A percentile compares a stretch with the other conserved stretches of the same genome.
Evolutionary conservation across 768 basidiomycete genomes (phyloP).

Genomic region (Mycena maculata): DNA sequence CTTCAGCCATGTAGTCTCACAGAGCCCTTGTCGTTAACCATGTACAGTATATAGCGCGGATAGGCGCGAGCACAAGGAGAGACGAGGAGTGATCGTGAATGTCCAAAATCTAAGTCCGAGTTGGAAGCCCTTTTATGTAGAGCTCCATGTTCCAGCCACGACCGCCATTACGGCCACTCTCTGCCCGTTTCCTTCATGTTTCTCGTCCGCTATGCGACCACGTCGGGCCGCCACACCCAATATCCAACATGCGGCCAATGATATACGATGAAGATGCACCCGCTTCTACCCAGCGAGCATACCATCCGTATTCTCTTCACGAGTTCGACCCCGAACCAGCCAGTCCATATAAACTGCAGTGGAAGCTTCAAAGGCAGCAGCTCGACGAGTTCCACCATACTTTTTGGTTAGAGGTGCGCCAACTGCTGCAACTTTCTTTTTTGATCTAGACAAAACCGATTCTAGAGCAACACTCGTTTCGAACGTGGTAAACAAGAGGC

Average conservation of each 20-base stretch:
- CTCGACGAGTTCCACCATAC: slow-evolving; percentile 80
- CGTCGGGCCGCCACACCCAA: slow-evolving; percentile 80
- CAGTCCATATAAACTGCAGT: slow-evolving; percentile 71
- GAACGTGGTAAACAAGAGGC: slow-evolving; percentile 73
- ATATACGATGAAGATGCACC: slow-evolving; percentile 72
- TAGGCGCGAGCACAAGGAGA: no score
- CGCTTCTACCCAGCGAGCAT: slow-evolving; percentile 47
- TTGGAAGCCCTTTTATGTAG: not conserved
- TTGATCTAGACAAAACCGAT: not conserved
- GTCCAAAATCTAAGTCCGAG: not conserved
- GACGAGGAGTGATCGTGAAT: not conserved
- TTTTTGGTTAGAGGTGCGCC: slow-evolving; percentile 86
- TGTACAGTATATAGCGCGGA: no score
- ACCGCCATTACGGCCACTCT: slow-evolving; percentile 12
- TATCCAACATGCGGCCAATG: slow-evolving; percentile 84
- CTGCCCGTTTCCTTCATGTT: slow-evolving; percentile 34
- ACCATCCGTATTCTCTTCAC: slow-evolving; percentile 82
- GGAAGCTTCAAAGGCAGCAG: slow-evolving; percentile 75
- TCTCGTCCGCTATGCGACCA: slow-evolving; percentile 44
- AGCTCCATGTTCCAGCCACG: slow-evolving; percentile 7
- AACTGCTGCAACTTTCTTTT: not conserved
- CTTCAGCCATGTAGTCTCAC: slow-evolving; percentile 2
- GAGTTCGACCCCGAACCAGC: slow-evolving; percentile 66
- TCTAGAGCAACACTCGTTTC: slow-evolving; percentile 84
- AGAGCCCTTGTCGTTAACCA: no score